phyloP scores from a whole-genome alignment of 176 grass and related monocot genomes.

The Areca catechu region DNA sequence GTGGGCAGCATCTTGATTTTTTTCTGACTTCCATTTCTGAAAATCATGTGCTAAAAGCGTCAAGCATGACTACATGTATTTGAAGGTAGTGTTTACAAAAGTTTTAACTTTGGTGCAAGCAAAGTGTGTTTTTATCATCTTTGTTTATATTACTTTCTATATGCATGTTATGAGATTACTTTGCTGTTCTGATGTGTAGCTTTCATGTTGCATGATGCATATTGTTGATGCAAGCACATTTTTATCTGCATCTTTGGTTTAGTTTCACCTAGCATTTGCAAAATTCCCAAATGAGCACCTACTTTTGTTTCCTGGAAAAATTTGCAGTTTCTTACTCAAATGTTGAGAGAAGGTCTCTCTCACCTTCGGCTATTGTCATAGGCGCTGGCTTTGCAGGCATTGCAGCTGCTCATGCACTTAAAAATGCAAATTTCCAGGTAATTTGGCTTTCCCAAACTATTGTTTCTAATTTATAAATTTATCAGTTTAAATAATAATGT shows the following conservation, averaged over 20 bases:
- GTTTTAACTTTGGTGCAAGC: too few species aligned
- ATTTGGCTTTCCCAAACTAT: neutral
- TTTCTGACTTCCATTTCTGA: too few species aligned
- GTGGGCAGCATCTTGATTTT: too few species aligned
- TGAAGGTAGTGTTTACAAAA: too few species aligned
- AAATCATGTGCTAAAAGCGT: too few species aligned
- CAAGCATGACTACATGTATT: too few species aligned
- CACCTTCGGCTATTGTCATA: constrained; percentile 85
- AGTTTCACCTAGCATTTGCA: neutral
- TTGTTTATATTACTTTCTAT: too few species aligned
- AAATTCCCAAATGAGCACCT: neutral
- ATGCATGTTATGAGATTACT: too few species aligned
- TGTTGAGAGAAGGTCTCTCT: constrained; percentile 36
- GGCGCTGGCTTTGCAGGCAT: constrained; percentile 95
- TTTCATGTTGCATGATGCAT: too few species aligned
- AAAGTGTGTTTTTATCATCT: too few species aligned
- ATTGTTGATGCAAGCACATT: neutral
- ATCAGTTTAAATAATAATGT: neutral
- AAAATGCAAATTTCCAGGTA: constrained; percentile 89
- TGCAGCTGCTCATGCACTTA: constrained; percentile 80
- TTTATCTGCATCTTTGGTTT: neutral
- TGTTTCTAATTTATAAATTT: neutral
- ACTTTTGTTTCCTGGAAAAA: constrained; percentile 13
- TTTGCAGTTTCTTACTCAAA: constrained; percentile 43
- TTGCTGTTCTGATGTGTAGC: too few species aligned